Base-by-base conservation (phyloP, 2,329 filamentous ascomycete genomes). In the Falciphora oryzae region DNA sequence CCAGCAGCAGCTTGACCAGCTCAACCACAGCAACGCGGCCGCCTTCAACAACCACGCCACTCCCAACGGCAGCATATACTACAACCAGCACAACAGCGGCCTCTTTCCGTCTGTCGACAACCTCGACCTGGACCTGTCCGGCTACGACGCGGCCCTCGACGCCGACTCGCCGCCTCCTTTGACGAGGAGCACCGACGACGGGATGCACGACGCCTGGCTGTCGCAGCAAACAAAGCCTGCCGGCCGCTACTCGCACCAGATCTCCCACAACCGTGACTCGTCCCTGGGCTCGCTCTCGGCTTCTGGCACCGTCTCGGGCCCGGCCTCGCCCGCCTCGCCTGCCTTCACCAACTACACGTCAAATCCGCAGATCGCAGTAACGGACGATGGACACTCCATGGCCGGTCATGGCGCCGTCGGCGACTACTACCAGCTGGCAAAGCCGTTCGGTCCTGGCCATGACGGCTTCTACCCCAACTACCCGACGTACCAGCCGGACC, bases 271-370 rank as follows among this genome's bases (percentile, higher is more conserved):
- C 59, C 82, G 85, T 68, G 85, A 88, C 68, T 84, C 85, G 2
- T 88, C 85, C 8, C 75, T 86, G 53, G 88, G 85, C 0, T 88
- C 86, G 0, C 70, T 87, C 57, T 84, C 83, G 14, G 88, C 85
- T 0, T 79, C 83, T 50, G 84, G 83, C n/a, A 84, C 83, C 14
- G 88, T 85, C 0, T 79, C 83, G 50, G 84, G 83, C n/a, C 85
- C 85, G 25, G 78, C 81, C 0, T 88, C 86, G 25, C 85, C 85
- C 4, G 88, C 80, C 72, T 81, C 79, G 56, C 76, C 80, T 65
- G 85, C 79, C 70, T 82, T 78, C 1, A 80, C 83, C 53, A 84
- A 86, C 66, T 53, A n/a, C 44, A 53, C 44, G 44, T 25, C 44
- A 7, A 53, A 8, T 1, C 85, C 85, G 2, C 83, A 86, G 11